Evolutionary conservation across 495 filamentous ascomycete species (phyloP).

Genomic region (Barbatosphaeria neglecta): DNA sequence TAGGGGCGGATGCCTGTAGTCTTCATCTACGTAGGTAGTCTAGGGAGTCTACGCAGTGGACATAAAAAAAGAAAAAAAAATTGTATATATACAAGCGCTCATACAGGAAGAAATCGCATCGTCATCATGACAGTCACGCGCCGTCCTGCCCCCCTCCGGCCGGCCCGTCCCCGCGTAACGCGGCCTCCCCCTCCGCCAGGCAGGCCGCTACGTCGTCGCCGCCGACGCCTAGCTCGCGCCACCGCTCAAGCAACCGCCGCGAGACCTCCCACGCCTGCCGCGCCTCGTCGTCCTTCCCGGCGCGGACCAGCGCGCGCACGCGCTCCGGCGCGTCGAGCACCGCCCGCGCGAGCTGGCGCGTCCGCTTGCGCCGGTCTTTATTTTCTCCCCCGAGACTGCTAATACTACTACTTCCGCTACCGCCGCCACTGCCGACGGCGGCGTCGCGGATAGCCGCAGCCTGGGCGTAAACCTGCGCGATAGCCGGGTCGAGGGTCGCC

Average conservation of each 20-base stretch:
- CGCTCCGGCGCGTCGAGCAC: slow-evolving; percentile 49
- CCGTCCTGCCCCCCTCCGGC: background rate
- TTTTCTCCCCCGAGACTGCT: slow-evolving; percentile 17
- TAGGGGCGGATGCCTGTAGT: too few relatives aligned
- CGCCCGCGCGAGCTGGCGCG: slow-evolving; percentile 60
- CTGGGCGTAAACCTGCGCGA: slow-evolving; percentile 70
- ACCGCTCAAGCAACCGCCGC: slow-evolving; percentile 35
- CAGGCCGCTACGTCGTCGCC: slow-evolving; percentile 35
- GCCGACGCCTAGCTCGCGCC: slow-evolving; percentile 40
- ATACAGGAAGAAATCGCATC: background rate
- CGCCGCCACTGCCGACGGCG: too few relatives aligned
- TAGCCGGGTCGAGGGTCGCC: slow-evolving; percentile 61
- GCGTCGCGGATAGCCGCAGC: slow-evolving; percentile 51
- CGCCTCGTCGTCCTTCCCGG: slow-evolving; percentile 51
- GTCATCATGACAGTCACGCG: background rate
- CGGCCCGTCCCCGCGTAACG: slow-evolving; percentile 18
- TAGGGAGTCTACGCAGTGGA: too few relatives aligned
- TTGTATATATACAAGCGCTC: too few relatives aligned
- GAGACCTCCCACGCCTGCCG: slow-evolving; percentile 47
- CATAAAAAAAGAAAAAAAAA: too few relatives aligned
- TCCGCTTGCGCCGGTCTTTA: slow-evolving; percentile 24
- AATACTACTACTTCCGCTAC: background rate
- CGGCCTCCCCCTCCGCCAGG: slow-evolving; percentile 41
- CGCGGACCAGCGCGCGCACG: slow-evolving; percentile 52
- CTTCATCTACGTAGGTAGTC: too few relatives aligned